Conservation (phyloP, 176 grass and related monocot genomes). For the Eragrostis nindensis region DNA sequence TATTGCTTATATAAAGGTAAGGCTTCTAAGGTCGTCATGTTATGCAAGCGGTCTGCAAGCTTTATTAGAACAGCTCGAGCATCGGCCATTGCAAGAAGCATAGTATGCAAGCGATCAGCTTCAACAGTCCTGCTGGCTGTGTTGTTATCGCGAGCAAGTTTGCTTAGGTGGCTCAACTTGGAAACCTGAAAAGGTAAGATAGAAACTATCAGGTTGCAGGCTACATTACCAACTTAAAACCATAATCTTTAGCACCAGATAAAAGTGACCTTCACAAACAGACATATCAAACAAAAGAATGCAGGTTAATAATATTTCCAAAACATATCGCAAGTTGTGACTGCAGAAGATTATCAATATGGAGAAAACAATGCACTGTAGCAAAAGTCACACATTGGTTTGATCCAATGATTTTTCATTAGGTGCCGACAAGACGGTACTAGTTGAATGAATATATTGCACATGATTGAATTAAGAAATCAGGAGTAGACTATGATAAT, state of each 20-base stretch:
- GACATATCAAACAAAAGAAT: constrained; percentile 25
- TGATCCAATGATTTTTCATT: constrained; percentile 14
- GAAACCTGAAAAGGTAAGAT: constrained; percentile 63
- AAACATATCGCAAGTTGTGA: background rate
- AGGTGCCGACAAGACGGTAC: background rate
- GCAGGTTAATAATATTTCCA: background rate
- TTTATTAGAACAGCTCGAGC: constrained; percentile 70
- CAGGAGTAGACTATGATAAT: background rate
- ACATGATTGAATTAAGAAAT: constrained; percentile 25
- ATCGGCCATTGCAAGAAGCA: constrained; percentile 90
- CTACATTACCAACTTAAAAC: background rate
- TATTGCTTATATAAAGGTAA: constrained; percentile 55
- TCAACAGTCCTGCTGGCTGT: constrained; percentile 73
- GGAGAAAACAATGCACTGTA: background rate
- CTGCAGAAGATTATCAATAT: background rate
- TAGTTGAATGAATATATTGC: background rate
- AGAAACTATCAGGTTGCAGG: constrained; percentile 10
- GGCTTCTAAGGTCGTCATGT: constrained; percentile 70
- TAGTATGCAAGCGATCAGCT: constrained; percentile 86
- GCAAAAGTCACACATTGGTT: constrained; percentile 29
- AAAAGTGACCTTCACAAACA: background rate
- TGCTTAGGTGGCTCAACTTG: constrained; percentile 80
- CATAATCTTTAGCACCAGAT: background rate
- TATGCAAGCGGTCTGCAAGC: constrained; percentile 72
- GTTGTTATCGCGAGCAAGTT: constrained; percentile 79